Base-by-base conservation (phyloP, 805 yeast genomes). In the Wickerhamiella shivajii region DNA sequence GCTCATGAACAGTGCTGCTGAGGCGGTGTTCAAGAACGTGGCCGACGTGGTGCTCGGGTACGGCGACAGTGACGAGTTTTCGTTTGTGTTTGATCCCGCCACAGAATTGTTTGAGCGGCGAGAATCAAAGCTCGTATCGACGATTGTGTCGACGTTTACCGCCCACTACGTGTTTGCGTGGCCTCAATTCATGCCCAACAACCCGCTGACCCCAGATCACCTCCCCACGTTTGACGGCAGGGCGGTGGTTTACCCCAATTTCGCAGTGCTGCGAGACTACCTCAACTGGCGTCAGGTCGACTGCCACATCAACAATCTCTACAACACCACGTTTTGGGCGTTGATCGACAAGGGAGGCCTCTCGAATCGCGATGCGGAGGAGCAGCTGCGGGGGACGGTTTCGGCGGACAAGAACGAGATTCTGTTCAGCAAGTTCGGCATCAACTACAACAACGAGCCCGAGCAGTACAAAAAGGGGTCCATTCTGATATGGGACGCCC, bases 31-130 rank as follows among this genome's bases (percentile, higher is more conserved):
- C 60, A 54, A 64, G 20, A 63, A 67, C 24, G 69, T 81, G 25
- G 69, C 77, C 6, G 97, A 90, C 41, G 66, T 81, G 1, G 47
- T 74, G 7, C 42, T 85, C 52, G 93, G 94, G 0, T 90, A 77
- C 51, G 98, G 98, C 0, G 97, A 90, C 47, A 77, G 93, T 24
- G 98, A 90, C 54, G 98, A 90, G 57, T 90, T 78, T 51, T 76
- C 87, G 10, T 87, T 87, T 53, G 67, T 87, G 4, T 56, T 90
- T 33, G 60, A 72, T 21, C 68, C 65, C 27, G 61, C 61, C 20
- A 72, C 90, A n/a, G 57, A 57, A 2, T 52, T 87, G 39, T 87
- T 77, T 48, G 93, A 85, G 43, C 61, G 97, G 46, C 59, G 98
- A 39, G 85, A 78, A 40, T 66, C 71, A 54, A 90, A 90, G 52